Percentiles rank a stretch among this genome's conserved stretches.
phyloP scores from a whole-genome alignment of 202 grass and related monocot genomes.

The Sporobolus alterniflorus region DNA sequence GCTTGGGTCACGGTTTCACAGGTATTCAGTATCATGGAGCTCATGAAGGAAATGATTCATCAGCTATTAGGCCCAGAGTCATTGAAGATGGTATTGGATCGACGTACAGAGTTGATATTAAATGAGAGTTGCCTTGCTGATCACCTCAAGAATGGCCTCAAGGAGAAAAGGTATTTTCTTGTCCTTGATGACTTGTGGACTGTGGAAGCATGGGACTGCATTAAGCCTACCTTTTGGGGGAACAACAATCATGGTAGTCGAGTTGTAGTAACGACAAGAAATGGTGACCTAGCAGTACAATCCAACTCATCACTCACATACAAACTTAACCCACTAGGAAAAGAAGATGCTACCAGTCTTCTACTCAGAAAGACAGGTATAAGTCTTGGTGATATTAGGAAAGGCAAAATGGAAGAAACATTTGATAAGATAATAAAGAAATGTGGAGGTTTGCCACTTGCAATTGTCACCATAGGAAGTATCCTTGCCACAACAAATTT shows the following conservation, averaged over 20 bases:
- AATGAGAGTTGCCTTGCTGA: neutral
- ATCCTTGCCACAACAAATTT: neutral
- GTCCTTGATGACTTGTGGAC: slow-evolving; percentile 36
- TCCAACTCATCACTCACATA: neutral
- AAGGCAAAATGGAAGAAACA: neutral
- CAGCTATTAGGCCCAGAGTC: neutral
- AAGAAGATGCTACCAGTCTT: neutral
- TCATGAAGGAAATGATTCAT: neutral
- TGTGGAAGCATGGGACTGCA: neutral
- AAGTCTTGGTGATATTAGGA: neutral
- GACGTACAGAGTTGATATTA: too few relatives aligned
- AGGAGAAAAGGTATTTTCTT: slow-evolving; percentile 12
- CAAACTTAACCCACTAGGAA: neutral
- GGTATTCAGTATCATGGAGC: neutral
- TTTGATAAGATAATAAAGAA: slow-evolving; percentile 18
- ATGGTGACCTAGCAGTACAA: neutral
- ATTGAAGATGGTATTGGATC: too few relatives aligned
- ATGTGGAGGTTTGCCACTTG: slow-evolving; percentile 22
- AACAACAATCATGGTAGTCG: neutral
- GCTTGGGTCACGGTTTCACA: slow-evolving; percentile 21
- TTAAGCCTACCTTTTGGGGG: neutral
- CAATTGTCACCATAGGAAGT: slow-evolving; percentile 6
- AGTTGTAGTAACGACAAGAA: slow-evolving; percentile 21
- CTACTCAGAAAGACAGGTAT: neutral
- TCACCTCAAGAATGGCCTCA: neutral